Base-by-base conservation (phyloP, 352 stramenopile genomes). In the Globisporangium nunn region DNA sequence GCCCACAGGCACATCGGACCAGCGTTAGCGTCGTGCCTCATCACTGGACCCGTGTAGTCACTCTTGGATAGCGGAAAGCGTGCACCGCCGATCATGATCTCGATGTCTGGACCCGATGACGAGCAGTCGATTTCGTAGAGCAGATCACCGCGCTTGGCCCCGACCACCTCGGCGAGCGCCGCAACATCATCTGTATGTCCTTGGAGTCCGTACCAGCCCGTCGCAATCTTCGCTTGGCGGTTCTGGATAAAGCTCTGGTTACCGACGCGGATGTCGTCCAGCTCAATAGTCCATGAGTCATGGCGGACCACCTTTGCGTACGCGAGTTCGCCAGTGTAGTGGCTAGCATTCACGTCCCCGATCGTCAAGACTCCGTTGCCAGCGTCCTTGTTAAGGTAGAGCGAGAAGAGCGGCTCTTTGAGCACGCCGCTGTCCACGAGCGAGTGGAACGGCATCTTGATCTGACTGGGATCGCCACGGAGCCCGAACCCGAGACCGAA, bases 361-460 rank as follows among this genome's bases (percentile, higher is more conserved):
- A 64, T 44, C 28, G 47, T 56, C 35, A 64, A 29, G 23, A 50
- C 59, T 8, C 59, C 48, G 2, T 30, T 43, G 15, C 5, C 6
- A 10, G 18, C 23, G 40, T 46, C 6, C 15, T 51, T 40, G 33
- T 30, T 23, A 3, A 61, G 4, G 40, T 61, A 47, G 35, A 64
- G 31, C 31, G 59, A 44, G 37, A 61, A 64, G 29, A 64, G 52
- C 37, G 59, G 52, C 4, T 64, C 33, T 23, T 43, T 37, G 39
- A 64, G 40, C 10, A n/a, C 52, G 28, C 52, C 47, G 2, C 37
- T 56, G 37, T 40, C 28, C 31, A 64, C 37, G 59, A 61, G 58
- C 15, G 31, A 23, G 39, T 53, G 41, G 33, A 63, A 52, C 33
- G 57, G 15, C 14, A 48, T 12, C 17, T 30, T 52, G 52, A 28